Evolutionary conservation across 306 rosid genomes (phyloP).

Genomic region (Cucumis melo): DNA sequence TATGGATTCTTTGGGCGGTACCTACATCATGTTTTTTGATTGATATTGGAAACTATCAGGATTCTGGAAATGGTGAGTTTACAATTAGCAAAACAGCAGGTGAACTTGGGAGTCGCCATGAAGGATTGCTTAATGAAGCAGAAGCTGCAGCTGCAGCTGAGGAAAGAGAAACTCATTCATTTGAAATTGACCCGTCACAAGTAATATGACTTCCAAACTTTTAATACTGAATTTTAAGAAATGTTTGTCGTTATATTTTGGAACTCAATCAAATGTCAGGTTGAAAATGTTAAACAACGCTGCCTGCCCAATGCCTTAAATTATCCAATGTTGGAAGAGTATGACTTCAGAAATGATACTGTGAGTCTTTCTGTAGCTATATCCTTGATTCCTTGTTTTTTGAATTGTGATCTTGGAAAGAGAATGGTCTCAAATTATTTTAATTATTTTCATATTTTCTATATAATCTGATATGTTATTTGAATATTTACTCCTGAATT

Average conservation of each 20-base stretch:
- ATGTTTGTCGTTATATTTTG: background rate
- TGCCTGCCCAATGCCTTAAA: constrained; percentile 87
- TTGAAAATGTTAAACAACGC: constrained; percentile 92
- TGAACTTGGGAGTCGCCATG: constrained; percentile 55
- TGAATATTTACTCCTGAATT: constrained; percentile 5
- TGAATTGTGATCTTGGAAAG: constrained; percentile 2
- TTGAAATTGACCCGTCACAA: constrained; percentile 74
- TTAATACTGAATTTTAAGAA: background rate
- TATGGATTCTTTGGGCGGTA: background rate
- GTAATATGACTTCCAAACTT: constrained; percentile 20
- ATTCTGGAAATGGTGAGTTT: constrained; percentile 57
- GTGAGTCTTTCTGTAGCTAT: constrained; percentile 34
- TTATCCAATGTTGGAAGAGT: constrained; percentile 99
- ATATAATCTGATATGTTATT: background rate
- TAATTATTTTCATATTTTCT: background rate
- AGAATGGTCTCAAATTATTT: background rate
- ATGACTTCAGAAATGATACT: constrained; percentile 92
- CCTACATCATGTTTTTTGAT: background rate
- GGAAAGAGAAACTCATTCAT: constrained; percentile 84
- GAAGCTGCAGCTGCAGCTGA: constrained; percentile 82
- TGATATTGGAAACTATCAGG: constrained; percentile 22
- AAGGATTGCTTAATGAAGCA: constrained; percentile 70
- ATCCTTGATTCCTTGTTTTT: background rate
- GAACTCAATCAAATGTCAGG: constrained; percentile 30
- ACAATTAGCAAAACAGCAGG: constrained; percentile 75